phyloP scores from a whole-genome alignment of 148 eudicot species.

The Amaranthus palmeri region DNA sequence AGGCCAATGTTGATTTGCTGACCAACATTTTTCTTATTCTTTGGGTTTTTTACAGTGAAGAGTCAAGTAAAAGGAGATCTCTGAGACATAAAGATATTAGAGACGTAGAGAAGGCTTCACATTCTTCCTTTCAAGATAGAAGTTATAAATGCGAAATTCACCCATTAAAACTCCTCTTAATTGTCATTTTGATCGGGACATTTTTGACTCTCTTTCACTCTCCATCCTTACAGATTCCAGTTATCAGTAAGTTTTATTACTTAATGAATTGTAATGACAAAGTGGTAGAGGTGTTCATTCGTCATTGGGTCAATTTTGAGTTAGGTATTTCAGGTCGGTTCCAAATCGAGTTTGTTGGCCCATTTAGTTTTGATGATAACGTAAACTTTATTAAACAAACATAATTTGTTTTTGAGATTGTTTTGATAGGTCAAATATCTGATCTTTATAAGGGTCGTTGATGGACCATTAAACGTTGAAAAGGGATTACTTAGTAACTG shows the following conservation, averaged over 20 bases:
- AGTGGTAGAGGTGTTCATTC: too few relatives aligned
- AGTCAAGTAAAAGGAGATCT: conserved; percentile 64
- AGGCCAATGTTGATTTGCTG: not conserved
- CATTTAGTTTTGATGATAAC: too few relatives aligned
- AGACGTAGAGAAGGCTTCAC: conserved; percentile 58
- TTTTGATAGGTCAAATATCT: too few relatives aligned
- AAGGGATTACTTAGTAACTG: too few relatives aligned
- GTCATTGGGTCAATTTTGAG: too few relatives aligned
- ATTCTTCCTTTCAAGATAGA: conserved; percentile 52
- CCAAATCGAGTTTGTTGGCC: too few relatives aligned
- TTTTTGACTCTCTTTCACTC: conserved; percentile 51
- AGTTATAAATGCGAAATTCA: conserved; percentile 47
- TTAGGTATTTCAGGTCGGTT: too few relatives aligned
- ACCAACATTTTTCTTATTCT: conserved; percentile 4
- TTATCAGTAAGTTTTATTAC: conserved; percentile 39
- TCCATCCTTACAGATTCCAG: conserved; percentile 49
- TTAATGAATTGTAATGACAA: too few relatives aligned
- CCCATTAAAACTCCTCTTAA: conserved; percentile 51
- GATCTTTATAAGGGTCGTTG: too few relatives aligned
- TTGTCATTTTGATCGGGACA: conserved; percentile 53
- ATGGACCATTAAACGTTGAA: too few relatives aligned
- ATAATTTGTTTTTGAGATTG: too few relatives aligned
- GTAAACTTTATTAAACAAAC: too few relatives aligned
- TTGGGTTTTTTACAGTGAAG: conserved; percentile 55
- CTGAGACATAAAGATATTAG: conserved; percentile 50